Conservation (phyloP, 2,329 filamentous ascomycete species). For the Pseudogymnoascus sp. region DNA sequence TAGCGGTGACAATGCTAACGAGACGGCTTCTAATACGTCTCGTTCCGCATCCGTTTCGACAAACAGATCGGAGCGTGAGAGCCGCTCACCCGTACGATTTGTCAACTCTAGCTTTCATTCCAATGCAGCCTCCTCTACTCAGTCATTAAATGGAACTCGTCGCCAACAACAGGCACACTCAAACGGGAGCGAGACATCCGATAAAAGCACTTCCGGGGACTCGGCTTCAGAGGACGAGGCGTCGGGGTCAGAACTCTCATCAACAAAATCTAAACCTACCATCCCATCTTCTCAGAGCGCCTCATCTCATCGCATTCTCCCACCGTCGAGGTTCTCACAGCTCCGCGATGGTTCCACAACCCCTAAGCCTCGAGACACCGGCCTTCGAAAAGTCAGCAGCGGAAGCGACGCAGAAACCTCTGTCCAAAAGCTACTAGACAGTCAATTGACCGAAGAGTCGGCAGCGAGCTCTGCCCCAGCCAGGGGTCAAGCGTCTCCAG, state of each 20-base stretch:
- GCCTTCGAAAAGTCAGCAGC: neutral
- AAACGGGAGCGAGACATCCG: slow-evolving; percentile 4
- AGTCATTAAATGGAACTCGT: neutral
- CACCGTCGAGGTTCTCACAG: neutral
- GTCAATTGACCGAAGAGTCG: slow-evolving; percentile 2
- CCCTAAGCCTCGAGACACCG: neutral
- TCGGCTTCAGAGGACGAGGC: slow-evolving; percentile 1
- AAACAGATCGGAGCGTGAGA: neutral
- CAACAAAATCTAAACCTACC: neutral
- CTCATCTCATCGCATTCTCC: neutral
- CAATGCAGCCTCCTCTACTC: neutral
- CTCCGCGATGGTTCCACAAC: neutral
- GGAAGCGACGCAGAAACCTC: neutral
- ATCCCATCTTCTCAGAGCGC: neutral
- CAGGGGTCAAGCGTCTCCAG: neutral
- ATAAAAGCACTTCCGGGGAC: neutral
- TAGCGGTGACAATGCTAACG: slow-evolving; percentile 1
- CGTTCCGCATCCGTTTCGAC: neutral
- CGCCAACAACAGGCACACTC: neutral
- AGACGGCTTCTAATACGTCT: neutral
- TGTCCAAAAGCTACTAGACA: neutral
- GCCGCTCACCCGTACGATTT: slow-evolving; percentile 8
- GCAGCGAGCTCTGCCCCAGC: neutral
- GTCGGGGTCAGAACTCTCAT: neutral
- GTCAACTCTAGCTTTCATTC: neutral